Conservation (phyloP, 192 early-diverging fungal genomes). For the Lunasporangiospora selenospora region DNA sequence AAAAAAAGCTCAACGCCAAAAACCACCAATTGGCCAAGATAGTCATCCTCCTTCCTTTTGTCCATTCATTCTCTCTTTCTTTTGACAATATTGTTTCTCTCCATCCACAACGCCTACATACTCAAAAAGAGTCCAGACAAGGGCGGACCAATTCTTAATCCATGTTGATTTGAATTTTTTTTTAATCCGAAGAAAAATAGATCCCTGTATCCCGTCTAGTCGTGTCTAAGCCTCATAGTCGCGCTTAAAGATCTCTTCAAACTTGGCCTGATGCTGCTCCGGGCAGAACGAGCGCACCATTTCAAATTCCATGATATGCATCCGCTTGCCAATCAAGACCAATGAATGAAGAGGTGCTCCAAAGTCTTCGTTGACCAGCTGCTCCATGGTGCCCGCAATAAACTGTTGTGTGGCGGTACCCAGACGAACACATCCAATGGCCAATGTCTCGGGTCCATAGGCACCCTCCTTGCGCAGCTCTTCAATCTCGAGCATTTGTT, state of each 20-base stretch:
- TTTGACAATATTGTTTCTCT: slow-evolving; percentile 32
- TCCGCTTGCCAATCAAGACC: slow-evolving; percentile 83
- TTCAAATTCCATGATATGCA: slow-evolving; percentile 95
- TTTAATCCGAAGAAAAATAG: background rate
- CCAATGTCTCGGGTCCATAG: slow-evolving; percentile 81
- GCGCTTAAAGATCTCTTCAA: slow-evolving; percentile 70
- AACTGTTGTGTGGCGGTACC: slow-evolving; percentile 80
- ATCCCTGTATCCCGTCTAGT: background rate
- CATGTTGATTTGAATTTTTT: background rate
- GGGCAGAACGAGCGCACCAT: slow-evolving; percentile 79
- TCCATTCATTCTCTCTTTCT: slow-evolving; percentile 35
- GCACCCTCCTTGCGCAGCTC: slow-evolving; percentile 77
- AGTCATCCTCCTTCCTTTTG: slow-evolving; percentile 4
- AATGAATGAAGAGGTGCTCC: slow-evolving; percentile 95
- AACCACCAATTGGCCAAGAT: no score
- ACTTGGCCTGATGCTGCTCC: slow-evolving; percentile 61
- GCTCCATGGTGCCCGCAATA: slow-evolving; percentile 87
- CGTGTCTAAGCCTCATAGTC: slow-evolving; percentile 64
- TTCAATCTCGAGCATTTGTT: slow-evolving; percentile 94
- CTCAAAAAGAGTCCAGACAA: no score
- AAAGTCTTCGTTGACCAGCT: slow-evolving; percentile 88
- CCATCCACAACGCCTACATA: no score
- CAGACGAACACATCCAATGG: slow-evolving; percentile 90
- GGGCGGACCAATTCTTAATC: background rate
- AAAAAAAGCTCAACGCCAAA: slow-evolving; percentile 35